Evolutionary conservation across 345 rosid species (phyloP), one percentile per base, ranked within the genome.

Genomic region (Microcos paniculata): DNA sequence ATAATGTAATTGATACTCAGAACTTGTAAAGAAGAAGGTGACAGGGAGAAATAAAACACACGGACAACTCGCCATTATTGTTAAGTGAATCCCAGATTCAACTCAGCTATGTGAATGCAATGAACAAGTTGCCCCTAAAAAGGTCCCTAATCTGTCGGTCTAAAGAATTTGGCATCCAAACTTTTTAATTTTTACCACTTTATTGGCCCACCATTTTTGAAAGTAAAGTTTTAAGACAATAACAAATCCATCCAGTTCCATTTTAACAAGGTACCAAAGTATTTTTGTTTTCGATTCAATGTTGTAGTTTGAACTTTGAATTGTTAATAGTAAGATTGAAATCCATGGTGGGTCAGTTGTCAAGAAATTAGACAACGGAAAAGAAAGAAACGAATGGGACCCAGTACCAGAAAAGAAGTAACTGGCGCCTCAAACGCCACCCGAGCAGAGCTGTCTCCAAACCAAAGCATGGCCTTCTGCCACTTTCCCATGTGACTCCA

Each of bases 401-500:
- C 74, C 61, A 21, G 8, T 8, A n/a, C 19, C 62, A 35, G 30
- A 52, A 33, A 53, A 53, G n/a, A 33, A 53, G 18, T 49, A 0
- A 30, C 26, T 26, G 73, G 57, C 43, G 59, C 73, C 74, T 19
- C 62, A n/a, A 38, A 61, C 11, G n/a, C 38, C 64, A 15, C 11
- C 63, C 21, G 72, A 15, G 4, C 63, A 10, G 72, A 69, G 57
- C 56, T 49, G 72, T 30, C 33, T 69, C 40, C 38, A 46, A 45
- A 4, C 14, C 55, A 21, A 28, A 26, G 9, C 28, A 35, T 71
- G 28, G 43, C 48, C 40, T 33, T 11, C 24, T 75, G 62, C 69
- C 51, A 28, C 56, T 63, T 75, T 51, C 71, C 78, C 71, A 52
- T 53, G 40, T 75, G 71, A 49, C 57, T 53, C 52, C 18, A 45